These are phyloP conservation scores for Ceratocystis colombiana DNA, from an alignment of 2,329 filamentous ascomycete genomes.

Conservation along the genomic window DNA sequence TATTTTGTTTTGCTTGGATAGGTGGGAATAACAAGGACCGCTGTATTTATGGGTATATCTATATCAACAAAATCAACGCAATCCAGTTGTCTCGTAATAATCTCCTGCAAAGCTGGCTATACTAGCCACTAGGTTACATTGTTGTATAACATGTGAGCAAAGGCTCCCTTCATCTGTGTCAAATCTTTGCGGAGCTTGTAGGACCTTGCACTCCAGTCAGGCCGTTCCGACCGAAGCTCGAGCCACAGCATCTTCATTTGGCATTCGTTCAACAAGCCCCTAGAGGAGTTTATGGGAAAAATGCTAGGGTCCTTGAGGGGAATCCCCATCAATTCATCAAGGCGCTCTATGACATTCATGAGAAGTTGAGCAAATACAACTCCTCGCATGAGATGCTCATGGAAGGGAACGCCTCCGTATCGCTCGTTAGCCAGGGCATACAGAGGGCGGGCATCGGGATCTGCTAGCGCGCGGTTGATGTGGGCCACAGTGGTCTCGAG, in stretches of 20 bases:
- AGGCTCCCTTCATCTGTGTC: background rate
- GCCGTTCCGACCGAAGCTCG: conserved; percentile 13
- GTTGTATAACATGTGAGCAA: conserved; percentile 3
- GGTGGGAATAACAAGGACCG: too few relatives aligned
- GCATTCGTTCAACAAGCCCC: conserved; percentile 10
- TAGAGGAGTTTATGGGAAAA: background rate
- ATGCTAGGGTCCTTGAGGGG: conserved; percentile 24
- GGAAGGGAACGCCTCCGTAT: conserved; percentile 29
- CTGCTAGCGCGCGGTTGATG: conserved; percentile 27
- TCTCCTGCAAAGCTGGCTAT: too few relatives aligned
- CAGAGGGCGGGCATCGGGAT: conserved; percentile 22
- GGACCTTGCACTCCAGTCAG: conserved; percentile 22
- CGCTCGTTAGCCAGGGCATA: conserved; percentile 27
- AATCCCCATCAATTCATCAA: conserved; percentile 29
- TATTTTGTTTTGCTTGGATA: too few relatives aligned
- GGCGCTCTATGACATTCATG: conserved; percentile 28
- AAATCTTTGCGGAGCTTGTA: conserved; percentile 13
- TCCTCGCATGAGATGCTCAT: conserved; percentile 29
- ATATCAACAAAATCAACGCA: too few relatives aligned
- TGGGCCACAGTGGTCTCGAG: conserved; percentile 28
- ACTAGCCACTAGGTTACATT: too few relatives aligned
- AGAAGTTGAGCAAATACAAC: conserved; percentile 30
- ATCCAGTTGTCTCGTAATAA: too few relatives aligned
- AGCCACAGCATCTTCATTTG: conserved; percentile 23
- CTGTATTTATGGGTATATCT: too few relatives aligned